Evolutionary conservation across 1,139 yeast species (phyloP).

Genomic region (Kodamaea sp.): DNA sequence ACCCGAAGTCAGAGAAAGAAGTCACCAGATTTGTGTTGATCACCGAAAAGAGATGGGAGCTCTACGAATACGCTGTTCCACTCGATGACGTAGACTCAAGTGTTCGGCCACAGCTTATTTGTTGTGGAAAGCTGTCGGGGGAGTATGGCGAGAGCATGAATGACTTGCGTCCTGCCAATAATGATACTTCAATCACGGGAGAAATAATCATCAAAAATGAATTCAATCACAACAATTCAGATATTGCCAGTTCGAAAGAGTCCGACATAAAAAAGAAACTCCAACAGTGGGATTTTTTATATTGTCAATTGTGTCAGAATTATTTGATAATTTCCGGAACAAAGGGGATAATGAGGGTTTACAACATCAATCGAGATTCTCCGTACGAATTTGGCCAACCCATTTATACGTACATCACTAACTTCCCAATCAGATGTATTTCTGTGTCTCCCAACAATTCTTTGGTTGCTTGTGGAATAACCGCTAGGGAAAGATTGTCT

Average conservation of each 20-base stretch:
- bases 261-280: conserved; percentile 31
- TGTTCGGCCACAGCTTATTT: conserved; percentile 55
- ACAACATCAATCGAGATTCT: conserved; percentile 48
- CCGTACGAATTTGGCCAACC: conserved; percentile 53
- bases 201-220: conserved; percentile 38
- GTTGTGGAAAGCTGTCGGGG: conserved; percentile 70
- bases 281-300: conserved; percentile 62
- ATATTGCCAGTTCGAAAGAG: conserved; percentile 12
- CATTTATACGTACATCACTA: conserved; percentile 67
- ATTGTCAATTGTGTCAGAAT: conserved; percentile 63
- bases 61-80: conserved; percentile 48
- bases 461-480: conserved; percentile 76
- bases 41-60: conserved; percentile 70
- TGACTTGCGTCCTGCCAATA: conserved; percentile 26
- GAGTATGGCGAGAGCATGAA: conserved; percentile 58
- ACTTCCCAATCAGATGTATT: conserved; percentile 77
- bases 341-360: conserved; percentile 66
- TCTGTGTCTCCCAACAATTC: conserved; percentile 67
- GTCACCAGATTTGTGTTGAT: conserved; percentile 63
- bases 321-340: conserved; percentile 73
- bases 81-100: conserved; percentile 26
- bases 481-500: conserved; percentile 70
- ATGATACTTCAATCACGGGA: conserved; percentile 15
- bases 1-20: conserved; percentile 41
- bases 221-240: conserved; percentile 25